Conservation (phyloP, 305 asterid species). For the Solanum chacoense region DNA sequence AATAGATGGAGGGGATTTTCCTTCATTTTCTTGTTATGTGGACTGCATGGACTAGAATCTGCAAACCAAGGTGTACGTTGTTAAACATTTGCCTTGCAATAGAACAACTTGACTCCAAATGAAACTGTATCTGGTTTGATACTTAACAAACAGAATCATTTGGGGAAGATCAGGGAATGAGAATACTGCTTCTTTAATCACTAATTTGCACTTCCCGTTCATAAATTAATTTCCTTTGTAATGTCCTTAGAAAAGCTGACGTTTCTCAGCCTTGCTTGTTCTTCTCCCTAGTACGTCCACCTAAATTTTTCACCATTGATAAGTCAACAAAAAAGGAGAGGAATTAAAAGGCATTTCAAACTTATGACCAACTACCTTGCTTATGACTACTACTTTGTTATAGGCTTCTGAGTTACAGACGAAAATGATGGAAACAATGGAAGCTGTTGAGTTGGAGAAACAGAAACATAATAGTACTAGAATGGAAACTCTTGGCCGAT, state of each 20-base stretch:
- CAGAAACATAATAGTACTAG: conserved; percentile 89
- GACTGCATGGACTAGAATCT: neutral
- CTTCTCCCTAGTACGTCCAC: neutral
- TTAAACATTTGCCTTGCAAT: neutral
- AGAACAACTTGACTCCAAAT: neutral
- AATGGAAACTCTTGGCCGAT: conserved; percentile 71
- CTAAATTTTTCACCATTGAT: neutral
- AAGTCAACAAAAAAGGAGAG: neutral
- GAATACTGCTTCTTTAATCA: neutral
- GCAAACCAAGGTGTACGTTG: neutral
- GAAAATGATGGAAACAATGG: conserved; percentile 90
- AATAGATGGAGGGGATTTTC: neutral
- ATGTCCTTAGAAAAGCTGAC: neutral
- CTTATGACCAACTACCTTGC: neutral
- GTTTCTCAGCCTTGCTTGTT: neutral
- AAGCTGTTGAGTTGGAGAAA: conserved; percentile 90
- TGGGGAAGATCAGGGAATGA: neutral
- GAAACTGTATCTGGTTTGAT: neutral
- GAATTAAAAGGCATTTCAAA: neutral
- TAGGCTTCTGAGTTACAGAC: conserved; percentile 90
- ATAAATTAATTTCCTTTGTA: neutral
- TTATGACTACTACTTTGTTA: neutral
- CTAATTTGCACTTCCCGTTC: neutral
- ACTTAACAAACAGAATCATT: neutral
- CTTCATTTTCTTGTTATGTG: neutral